Conservation (phyloP, 2,329 filamentous ascomycete species). For the Clarireedia monteithiana region DNA sequence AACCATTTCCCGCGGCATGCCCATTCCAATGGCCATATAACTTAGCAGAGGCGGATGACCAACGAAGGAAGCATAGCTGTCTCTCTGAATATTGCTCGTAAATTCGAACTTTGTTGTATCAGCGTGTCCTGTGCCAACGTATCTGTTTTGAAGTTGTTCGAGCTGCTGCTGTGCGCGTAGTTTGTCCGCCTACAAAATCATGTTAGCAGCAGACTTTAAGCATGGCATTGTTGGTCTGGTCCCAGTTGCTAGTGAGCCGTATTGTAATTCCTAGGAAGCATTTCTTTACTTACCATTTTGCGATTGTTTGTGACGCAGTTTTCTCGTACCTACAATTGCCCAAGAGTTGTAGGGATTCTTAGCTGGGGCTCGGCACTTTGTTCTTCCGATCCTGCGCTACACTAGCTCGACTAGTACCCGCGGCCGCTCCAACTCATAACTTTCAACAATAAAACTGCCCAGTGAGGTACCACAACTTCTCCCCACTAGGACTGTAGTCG, state of each 20-base stretch:
- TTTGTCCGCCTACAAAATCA: constrained; percentile 75
- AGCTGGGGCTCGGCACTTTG: too few species aligned
- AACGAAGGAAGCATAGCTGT: constrained; percentile 81
- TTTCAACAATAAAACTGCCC: too few species aligned
- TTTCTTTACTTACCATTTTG: not conserved
- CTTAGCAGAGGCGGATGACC: constrained; percentile 83
- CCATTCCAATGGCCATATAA: constrained; percentile 85
- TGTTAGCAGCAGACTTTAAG: not conserved
- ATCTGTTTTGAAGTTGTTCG: constrained; percentile 91
- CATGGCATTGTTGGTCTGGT: not conserved
- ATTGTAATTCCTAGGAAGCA: too few species aligned
- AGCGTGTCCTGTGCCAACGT: constrained; percentile 90
- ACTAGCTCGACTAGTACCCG: too few species aligned
- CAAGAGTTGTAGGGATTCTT: not conserved
- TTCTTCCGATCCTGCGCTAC: too few species aligned
- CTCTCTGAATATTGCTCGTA: constrained; percentile 90
- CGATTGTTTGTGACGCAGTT: not conserved
- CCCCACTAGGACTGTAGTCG: too few species aligned
- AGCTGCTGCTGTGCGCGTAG: constrained; percentile 96
- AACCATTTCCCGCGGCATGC: constrained; percentile 74
- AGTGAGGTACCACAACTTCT: too few species aligned
- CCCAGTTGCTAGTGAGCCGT: too few species aligned
- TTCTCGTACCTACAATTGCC: not conserved
- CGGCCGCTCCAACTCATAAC: too few species aligned
- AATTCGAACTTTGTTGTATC: constrained; percentile 98